Base-by-base conservation (phyloP, 148 eudicot genomes). In the Bassia scoparia region DNA sequence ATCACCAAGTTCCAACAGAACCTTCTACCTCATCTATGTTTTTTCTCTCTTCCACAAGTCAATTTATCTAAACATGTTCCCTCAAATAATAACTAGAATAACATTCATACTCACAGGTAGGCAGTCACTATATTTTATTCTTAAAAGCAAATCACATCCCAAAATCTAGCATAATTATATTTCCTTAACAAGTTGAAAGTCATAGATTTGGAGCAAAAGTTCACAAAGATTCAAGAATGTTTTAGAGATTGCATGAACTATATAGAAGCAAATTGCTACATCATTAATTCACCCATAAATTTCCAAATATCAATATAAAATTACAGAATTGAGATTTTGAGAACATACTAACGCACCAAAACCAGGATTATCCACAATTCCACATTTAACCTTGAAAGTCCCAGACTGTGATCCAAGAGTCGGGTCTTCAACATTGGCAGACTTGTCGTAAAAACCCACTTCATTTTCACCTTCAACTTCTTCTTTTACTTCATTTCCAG, bases 301-400 rank as follows among this genome's bases (percentile, higher is more conserved):
- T 24, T 27, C 35, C 24, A 64, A 8, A n/a, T 2, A 46, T 61
- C 34, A 63, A 63, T 31, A 44, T 41, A 41, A 0, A 41, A 2
- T 4, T 41, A 41, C 46, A 8, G 9, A 10, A 50, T 21, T 48
- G 74, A 7, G 48, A 21, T 43, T 50, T 23, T 58, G 70, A 75
- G 70, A 75, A 23, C 35, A 74, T 61, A 86, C 97, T 82, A n/a
- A n/a, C n/a, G n/a, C 77, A 95, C 98, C 93, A 49, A 83, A 86
- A 53, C 93, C 90, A 1, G 97, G 93, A 77, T 84, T 86, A 37
- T 95, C 97, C 69, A 78, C 79, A 69, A 87, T 71, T 79, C 97
- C 97, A 80, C 85, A 81, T 62, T 87, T 83, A 80, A 95, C 78
- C 74, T 68, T 72, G 37, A 87, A 82, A 16, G 75, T 67, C 63